Percentiles rank a stretch among this genome's conserved stretches.
phyloP scores from a whole-genome alignment of 768 basidiomycete genomes.

The Lactifluus subvellereus region DNA sequence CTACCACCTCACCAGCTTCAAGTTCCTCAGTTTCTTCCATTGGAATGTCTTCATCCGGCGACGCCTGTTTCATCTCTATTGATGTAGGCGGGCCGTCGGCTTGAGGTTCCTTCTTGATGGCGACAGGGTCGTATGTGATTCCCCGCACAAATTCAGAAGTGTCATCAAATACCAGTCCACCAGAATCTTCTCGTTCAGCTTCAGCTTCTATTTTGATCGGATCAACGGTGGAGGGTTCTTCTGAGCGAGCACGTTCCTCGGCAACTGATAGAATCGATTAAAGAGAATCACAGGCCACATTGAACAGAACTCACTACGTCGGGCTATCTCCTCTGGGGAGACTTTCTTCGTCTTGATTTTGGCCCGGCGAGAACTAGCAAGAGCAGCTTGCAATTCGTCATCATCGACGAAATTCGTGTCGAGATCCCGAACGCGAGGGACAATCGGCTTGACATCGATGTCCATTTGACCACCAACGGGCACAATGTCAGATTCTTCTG shows the following conservation, averaged over 20 bases:
- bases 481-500: constrained; percentile 45
- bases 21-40: constrained; percentile 51
- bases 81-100: constrained; percentile 17
- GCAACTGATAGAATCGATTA: constrained; percentile 45
- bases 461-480: constrained; percentile 61
- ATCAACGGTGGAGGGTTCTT: constrained; percentile 36
- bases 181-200: constrained; percentile 39
- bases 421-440: constrained; percentile 64
- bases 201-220: constrained; percentile 45
- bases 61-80: constrained; percentile 27
- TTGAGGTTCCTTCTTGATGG: constrained; percentile 32
- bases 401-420: constrained; percentile 94
- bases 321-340: constrained; percentile 77
- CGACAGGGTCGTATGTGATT: constrained; percentile 60
- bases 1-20: constrained; percentile 73
- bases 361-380: constrained; percentile 79
- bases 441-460: constrained; percentile 67
- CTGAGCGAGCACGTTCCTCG: constrained; percentile 52
- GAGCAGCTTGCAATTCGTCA: constrained; percentile 92
- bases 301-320: constrained; percentile 50
- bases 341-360: constrained; percentile 74
- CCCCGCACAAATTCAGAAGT: constrained; percentile 94
- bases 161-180: constrained; percentile 85
- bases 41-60: constrained; percentile 56
- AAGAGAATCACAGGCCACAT: background rate